Conservation (phyloP, 75 land plant genomes). For the Picea glauca region DNA sequence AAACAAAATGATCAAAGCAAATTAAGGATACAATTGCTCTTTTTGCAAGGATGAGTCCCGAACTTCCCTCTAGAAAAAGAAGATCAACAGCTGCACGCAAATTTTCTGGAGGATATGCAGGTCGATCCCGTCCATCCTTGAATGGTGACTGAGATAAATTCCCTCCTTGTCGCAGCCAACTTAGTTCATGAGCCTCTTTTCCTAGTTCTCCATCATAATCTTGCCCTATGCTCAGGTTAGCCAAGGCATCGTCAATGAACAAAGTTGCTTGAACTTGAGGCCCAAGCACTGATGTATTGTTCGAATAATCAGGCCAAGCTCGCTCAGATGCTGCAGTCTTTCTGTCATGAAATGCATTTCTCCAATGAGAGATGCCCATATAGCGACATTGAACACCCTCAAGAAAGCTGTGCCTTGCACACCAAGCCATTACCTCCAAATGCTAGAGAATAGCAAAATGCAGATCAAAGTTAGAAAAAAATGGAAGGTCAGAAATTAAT, state of each 20-base stretch:
- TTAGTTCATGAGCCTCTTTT: conserved; percentile 25
- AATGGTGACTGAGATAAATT: conserved; percentile 6
- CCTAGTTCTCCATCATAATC: conserved; percentile 20
- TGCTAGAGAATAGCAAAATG: conserved; percentile 41
- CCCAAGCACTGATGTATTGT: conserved; percentile 6
- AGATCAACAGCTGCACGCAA: conserved; percentile 73
- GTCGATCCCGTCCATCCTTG: conserved; percentile 26
- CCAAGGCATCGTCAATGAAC: conserved; percentile 92
- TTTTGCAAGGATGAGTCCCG: conserved; percentile 88
- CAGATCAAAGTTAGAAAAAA: neutral
- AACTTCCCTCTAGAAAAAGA: conserved; percentile 76
- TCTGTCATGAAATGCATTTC: conserved; percentile 42
- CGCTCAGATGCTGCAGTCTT: conserved; percentile 67
- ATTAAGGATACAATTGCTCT: conserved; percentile 92
- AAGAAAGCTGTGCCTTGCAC: conserved; percentile 74
- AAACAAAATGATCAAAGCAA: neutral
- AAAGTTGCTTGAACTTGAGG: conserved; percentile 31
- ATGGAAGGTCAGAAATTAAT: neutral
- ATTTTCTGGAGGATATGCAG: conserved; percentile 81
- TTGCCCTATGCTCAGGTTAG: conserved; percentile 59
- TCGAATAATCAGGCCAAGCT: conserved; percentile 54
- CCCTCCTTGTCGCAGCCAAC: conserved; percentile 36
- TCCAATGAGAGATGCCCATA: conserved; percentile 52
- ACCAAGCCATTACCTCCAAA: conserved; percentile 91
- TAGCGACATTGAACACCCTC: conserved; percentile 52